Evolutionary conservation across 129 eudicot genomes (phyloP).

Genomic region (Flaveria sonorensis): DNA sequence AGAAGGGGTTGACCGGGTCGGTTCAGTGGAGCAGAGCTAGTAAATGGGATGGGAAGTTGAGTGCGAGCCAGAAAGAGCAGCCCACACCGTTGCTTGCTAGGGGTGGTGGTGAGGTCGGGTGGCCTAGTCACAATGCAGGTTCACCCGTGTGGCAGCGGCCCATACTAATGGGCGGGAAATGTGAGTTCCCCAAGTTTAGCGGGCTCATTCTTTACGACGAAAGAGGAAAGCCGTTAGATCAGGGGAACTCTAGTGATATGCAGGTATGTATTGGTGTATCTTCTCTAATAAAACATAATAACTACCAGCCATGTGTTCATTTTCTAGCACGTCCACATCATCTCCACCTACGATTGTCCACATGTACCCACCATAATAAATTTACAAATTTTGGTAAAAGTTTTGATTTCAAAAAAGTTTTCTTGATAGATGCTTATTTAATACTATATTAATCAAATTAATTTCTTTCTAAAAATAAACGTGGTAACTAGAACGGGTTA

Average conservation of each 20-base stretch:
- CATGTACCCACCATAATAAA: no score
- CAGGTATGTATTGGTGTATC: conserved; percentile 32
- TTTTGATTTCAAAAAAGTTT: no score
- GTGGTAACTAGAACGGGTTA: no score
- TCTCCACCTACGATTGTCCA: no score
- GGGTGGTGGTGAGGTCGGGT: conserved; percentile 38
- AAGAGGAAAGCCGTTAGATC: conserved; percentile 64
- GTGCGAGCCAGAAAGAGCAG: conserved; percentile 47
- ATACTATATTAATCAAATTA: no score
- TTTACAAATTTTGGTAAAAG: no score
- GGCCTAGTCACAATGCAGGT: conserved; percentile 58
- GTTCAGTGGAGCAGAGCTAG: conserved; percentile 70
- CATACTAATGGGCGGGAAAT: conserved; percentile 86
- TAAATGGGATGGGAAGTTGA: conserved; percentile 54
- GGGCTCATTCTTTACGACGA: conserved; percentile 85
- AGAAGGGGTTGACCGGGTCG: conserved; percentile 49
- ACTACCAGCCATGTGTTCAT: no score
- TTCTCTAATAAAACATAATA: no score
- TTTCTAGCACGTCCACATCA: no score
- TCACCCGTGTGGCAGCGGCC: conserved; percentile 94
- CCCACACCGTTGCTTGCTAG: conserved; percentile 53
- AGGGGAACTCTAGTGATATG: conserved; percentile 24
- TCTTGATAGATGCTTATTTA: no score
- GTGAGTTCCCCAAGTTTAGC: conserved; percentile 86
- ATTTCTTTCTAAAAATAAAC: no score